Conservation (phyloP, 768 basidiomycete species). For the Trametes cingulata region DNA sequence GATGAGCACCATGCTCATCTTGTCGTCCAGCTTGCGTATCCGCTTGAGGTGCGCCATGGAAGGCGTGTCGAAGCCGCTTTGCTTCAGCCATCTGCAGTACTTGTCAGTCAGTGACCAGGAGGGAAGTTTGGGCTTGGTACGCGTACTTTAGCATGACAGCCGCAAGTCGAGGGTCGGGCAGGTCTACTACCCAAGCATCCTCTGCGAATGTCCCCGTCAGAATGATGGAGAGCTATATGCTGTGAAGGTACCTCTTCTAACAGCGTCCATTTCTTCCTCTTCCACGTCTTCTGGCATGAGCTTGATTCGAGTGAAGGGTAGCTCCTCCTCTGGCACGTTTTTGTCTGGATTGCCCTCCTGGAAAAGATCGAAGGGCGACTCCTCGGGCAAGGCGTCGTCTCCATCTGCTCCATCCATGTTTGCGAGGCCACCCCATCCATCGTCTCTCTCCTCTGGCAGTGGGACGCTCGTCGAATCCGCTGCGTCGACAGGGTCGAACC, state of each 20-base stretch:
- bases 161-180: constrained; percentile 60
- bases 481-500: constrained; percentile 53
- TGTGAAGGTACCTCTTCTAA: constrained; percentile 50
- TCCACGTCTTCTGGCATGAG: constrained; percentile 57
- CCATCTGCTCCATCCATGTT: constrained; percentile 25
- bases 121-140: too few species aligned
- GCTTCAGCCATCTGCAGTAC: constrained; percentile 65
- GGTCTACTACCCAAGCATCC: constrained; percentile 76
- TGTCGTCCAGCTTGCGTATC: constrained; percentile 54
- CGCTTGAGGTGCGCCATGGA: constrained; percentile 76
- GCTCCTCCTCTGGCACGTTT: constrained; percentile 53
- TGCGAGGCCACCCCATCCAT: constrained; percentile 50
- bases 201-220: constrained; percentile 39
- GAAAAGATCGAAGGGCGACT: constrained; percentile 23
- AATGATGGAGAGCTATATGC: too few species aligned
- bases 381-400: constrained; percentile 9
- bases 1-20: constrained; percentile 57
- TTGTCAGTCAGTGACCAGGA: background rate
- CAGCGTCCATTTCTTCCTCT: constrained; percentile 56
- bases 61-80: constrained; percentile 57
- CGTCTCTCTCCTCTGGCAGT: constrained; percentile 31
- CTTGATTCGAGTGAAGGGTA: constrained; percentile 68
- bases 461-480: background rate
- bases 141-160: constrained; percentile 63
- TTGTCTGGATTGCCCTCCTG: constrained; percentile 44